These are phyloP conservation scores for Triticum timopheevii DNA, from an alignment of 176 grass and related monocot species.

Conservation along the genomic window DNA sequence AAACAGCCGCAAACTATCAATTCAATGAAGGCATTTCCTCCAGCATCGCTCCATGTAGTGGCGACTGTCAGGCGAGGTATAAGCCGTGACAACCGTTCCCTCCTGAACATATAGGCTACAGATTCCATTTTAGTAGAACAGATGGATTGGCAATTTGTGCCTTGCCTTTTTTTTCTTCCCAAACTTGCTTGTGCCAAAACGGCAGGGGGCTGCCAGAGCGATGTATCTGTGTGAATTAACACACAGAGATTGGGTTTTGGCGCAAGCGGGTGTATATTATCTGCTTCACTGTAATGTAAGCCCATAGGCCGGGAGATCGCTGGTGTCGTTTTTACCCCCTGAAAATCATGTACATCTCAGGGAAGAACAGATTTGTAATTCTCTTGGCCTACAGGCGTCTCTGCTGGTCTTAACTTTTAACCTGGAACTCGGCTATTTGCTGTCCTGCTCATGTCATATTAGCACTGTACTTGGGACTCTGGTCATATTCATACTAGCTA, in stretches of 20 bases:
- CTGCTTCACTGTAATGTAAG: conserved; percentile 59
- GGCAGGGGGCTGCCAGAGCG: conserved; percentile 54
- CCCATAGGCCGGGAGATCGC: conserved; percentile 17
- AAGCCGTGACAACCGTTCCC: conserved; percentile 31
- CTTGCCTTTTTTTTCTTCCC: background rate
- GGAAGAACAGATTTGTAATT: conserved; percentile 48
- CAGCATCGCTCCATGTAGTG: conserved; percentile 13
- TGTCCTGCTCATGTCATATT: background rate
- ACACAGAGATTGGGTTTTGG: conserved; percentile 35
- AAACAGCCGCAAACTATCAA: conserved; percentile 33
- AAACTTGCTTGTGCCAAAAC: conserved; percentile 33
- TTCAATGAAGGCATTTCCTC: conserved; percentile 41
- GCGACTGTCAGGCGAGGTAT: conserved; percentile 49
- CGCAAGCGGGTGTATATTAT: conserved; percentile 51
- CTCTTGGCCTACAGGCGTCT: conserved; percentile 27
- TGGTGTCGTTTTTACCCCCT: conserved; percentile 27
- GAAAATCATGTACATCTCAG: conserved; percentile 53
- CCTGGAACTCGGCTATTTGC: background rate
- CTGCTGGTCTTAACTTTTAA: conserved; percentile 29
- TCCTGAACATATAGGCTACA: conserved; percentile 49
- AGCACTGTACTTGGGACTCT: background rate
- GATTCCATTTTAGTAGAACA: conserved; percentile 43
- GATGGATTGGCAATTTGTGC: conserved; percentile 37
- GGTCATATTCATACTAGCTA: too few species aligned
- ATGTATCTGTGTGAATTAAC: conserved; percentile 49